Evolutionary conservation across 306 rosid genomes (phyloP), one percentile per base, ranked within the genome.

Genomic region (Boehmeria nivea): DNA sequence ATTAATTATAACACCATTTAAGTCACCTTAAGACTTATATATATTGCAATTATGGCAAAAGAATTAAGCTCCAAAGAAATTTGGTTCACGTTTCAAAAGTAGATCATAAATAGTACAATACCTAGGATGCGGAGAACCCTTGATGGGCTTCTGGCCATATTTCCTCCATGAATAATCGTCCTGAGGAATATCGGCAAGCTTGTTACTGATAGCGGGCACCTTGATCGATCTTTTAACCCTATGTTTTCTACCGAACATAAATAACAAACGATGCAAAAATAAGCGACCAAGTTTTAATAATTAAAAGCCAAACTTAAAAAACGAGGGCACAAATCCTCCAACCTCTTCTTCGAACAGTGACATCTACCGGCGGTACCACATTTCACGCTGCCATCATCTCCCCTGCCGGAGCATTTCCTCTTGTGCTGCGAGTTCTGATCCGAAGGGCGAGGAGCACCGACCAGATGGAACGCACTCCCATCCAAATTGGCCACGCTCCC

Each of bases 101-200:
- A 61, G 42, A 65, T 26, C 19, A 36, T 43, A 48, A 43, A 56
- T 48, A 64, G 38, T 5, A 33, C 5, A 33, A 11, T 71, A 93
- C 99, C 99, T 85, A 47, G 99, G 99, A 49, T 93, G 99, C 57
- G 99, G 99, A 50, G 99, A 93, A 36, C 99, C 99, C 84, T 93
- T 93, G 80, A 93, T 93, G 46, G 99, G 99, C 79, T 93, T 93
- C 80, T 93, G 99, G 59, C 99, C 99, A 2, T 93, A 93, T 67
- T 93, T 93, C 83, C 99, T 85, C 99, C 99, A 93, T 33, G 99
- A 93, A 69, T 78, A 93, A 77, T 93, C 96, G 81, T 93, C 99
- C 4, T 96, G 89, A 54, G 99, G 99, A 22, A 93, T 93, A 74
- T 93, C 99, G 2, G 99, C 96, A 57, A 93, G 95, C 64, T 93